Evolutionary conservation across 192 early-diverging fungal genomes (phyloP).

Genomic region (Backusella sp.): DNA sequence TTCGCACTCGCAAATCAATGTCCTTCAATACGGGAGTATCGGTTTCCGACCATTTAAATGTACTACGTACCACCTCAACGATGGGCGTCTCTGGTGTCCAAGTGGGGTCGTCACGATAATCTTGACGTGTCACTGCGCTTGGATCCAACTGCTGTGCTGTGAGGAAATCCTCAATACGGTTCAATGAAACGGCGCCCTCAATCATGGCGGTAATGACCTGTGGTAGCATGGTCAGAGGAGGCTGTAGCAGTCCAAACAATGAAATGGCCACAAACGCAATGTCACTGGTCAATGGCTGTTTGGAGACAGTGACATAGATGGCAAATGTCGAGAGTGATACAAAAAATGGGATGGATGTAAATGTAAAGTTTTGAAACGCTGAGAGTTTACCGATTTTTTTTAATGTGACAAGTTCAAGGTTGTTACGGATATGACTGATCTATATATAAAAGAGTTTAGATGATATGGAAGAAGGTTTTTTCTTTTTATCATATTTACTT

Average conservation of each 20-base stretch:
- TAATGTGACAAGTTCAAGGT: conserved; percentile 43
- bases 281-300: conserved; percentile 39
- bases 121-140: conserved; percentile 52
- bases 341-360: background rate
- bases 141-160: conserved; percentile 63
- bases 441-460: conserved; percentile 20
- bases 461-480: too few relatives aligned
- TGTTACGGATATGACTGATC: conserved; percentile 20
- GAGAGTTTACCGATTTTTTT: conserved; percentile 21
- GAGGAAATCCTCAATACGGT: conserved; percentile 43
- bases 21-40: conserved; percentile 43
- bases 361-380: conserved; percentile 3
- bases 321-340: conserved; percentile 40
- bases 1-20: conserved; percentile 32
- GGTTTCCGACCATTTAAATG: conserved; percentile 13
- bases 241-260: conserved; percentile 47
- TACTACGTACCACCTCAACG: conserved; percentile 14
- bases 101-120: conserved; percentile 72
- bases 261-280: conserved; percentile 30
- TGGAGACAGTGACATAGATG: conserved; percentile 44
- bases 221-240: conserved; percentile 45
- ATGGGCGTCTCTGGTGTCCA: conserved; percentile 38
- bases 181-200: conserved; percentile 40
- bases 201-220: conserved; percentile 32
- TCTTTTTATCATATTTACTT: conserved; percentile 13